phyloP scores from a whole-genome alignment of 805 yeast species.

The Candida methanosorbosa region DNA sequence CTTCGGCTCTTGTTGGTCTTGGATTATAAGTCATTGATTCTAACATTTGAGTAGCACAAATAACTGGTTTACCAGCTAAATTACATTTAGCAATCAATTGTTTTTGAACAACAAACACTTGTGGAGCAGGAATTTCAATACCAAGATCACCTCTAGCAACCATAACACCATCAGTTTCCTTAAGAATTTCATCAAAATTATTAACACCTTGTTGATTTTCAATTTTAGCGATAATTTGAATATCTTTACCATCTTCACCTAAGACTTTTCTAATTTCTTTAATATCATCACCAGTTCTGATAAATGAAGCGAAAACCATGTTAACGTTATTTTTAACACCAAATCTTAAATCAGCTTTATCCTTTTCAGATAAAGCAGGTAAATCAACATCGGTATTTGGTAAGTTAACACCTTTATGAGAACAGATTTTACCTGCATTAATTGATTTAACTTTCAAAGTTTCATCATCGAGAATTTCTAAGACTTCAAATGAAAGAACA shows the following conservation, averaged over 20 bases:
- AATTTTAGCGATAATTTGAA: constrained; percentile 94
- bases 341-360: constrained; percentile 80
- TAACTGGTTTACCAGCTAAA: constrained; percentile 98
- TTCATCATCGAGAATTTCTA: constrained; percentile 69
- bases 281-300: constrained; percentile 90
- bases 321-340: constrained; percentile 98
- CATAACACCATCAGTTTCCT: constrained; percentile 98
- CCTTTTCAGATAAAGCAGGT: constrained; percentile 97
- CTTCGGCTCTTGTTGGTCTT: constrained; percentile 99
- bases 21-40: constrained; percentile 99
- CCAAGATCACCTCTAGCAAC: constrained; percentile 99
- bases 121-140: constrained; percentile 98
- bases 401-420: constrained; percentile 98
- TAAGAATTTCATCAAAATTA: constrained; percentile 94
- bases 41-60: constrained; percentile 99
- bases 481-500: constrained; percentile 89
- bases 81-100: constrained; percentile 98
- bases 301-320: constrained; percentile 98
- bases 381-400: constrained; percentile 98
- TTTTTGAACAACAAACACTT: constrained; percentile 97
- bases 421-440: constrained; percentile 91
- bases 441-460: constrained; percentile 83
- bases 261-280: constrained; percentile 84
- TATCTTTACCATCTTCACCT: constrained; percentile 94
- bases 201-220: constrained; percentile 99